Percentiles rank a stretch among this genome's conserved stretches.
Conservation (phyloP, 192 early-diverging fungal genomes). For the Fimicolochytrium jonesii region DNA sequence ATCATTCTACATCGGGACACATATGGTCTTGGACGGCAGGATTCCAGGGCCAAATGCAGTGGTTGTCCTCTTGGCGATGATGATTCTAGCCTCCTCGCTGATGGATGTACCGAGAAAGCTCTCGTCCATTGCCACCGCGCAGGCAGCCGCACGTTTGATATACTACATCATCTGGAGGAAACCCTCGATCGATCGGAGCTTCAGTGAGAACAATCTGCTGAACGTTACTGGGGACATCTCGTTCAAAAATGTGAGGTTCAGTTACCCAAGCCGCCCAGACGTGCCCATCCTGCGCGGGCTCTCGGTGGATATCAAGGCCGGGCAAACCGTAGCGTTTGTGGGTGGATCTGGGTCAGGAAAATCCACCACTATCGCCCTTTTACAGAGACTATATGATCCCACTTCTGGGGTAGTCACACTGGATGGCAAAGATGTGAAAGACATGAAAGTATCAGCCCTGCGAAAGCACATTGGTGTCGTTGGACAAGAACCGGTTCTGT, state of each 20-base stretch:
- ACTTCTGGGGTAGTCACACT: constrained; percentile 52
- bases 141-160: constrained; percentile 71
- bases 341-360: constrained; percentile 83
- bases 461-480: constrained; percentile 70
- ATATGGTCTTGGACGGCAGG: background rate
- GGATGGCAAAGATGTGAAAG: constrained; percentile 58
- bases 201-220: background rate
- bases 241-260: constrained; percentile 72
- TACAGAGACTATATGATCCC: constrained; percentile 81
- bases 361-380: constrained; percentile 74
- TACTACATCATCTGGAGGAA: constrained; percentile 68
- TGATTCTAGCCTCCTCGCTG: constrained; percentile 49
- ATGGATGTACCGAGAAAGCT: constrained; percentile 71
- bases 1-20: constrained; percentile 51
- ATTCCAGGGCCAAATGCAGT: background rate
- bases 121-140: constrained; percentile 65
- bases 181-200: constrained; percentile 59
- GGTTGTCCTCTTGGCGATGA: constrained; percentile 21
- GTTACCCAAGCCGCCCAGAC: constrained; percentile 82
- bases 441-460: constrained; percentile 62
- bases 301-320: constrained; percentile 63
- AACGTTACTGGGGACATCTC: constrained; percentile 4
- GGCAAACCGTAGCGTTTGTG: constrained; percentile 87
- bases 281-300: constrained; percentile 74
- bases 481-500: constrained; percentile 66